phyloP scores from a whole-genome alignment of 2,329 filamentous ascomycete genomes.

The Beauveria sp. region DNA sequence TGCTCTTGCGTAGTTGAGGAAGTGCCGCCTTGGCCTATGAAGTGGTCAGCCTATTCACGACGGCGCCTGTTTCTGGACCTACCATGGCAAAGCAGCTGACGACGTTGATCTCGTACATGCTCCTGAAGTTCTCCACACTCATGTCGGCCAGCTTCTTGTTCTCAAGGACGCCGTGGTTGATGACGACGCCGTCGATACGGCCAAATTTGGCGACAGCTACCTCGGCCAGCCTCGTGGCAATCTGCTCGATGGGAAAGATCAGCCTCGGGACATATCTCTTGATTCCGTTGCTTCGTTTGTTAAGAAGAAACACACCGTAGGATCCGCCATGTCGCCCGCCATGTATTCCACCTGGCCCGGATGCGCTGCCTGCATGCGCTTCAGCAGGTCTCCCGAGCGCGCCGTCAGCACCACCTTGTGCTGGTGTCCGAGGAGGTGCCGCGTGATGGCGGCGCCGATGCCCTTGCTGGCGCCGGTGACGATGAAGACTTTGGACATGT shows the following conservation, averaged over 20 bases:
- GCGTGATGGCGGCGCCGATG: constrained; percentile 50
- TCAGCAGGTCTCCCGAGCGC: constrained; percentile 41
- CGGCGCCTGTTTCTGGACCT: constrained; percentile 23
- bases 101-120: constrained; percentile 74
- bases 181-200: constrained; percentile 68
- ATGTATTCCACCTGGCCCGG: constrained; percentile 47
- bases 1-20: constrained; percentile 56
- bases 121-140: constrained; percentile 66
- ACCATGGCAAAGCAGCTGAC: constrained; percentile 77
- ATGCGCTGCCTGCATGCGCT: constrained; percentile 42
- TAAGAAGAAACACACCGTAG: constrained; percentile 32
- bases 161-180: constrained; percentile 82
- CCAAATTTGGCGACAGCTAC: constrained; percentile 62
- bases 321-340: constrained; percentile 46
- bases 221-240: constrained; percentile 55
- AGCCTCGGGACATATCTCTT: too few species aligned
- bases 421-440: constrained; percentile 41
- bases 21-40: constrained; percentile 62
- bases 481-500: constrained; percentile 59
- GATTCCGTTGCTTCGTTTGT: not conserved
- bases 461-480: constrained; percentile 60
- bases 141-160: constrained; percentile 65
- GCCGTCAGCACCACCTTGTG: constrained; percentile 56
- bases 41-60: not conserved
- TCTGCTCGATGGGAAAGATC: not conserved